These are phyloP conservation scores for Heimioporus retisporus DNA, from an alignment of 1,284 basidiomycete genomes.

Conservation along the genomic window DNA sequence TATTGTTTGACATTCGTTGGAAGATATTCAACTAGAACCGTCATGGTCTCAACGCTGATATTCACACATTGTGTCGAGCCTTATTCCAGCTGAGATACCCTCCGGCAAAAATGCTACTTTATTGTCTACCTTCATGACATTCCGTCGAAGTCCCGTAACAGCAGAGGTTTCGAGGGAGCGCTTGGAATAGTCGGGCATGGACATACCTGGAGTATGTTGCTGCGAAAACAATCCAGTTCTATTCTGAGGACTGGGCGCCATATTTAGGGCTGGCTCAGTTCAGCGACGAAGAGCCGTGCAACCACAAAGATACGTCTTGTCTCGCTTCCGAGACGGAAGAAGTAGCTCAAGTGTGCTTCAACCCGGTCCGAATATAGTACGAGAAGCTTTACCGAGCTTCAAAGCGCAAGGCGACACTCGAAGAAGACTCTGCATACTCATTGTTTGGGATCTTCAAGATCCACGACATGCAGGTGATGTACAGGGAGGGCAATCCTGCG, in stretches of 20 bases:
- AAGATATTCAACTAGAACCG: constrained; percentile 21
- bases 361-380: neutral
- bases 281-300: too few species aligned
- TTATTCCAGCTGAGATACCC: constrained; percentile 6
- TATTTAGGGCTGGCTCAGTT: constrained; percentile 4
- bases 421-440: constrained; percentile 24
- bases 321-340: too few species aligned
- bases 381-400: constrained; percentile 22
- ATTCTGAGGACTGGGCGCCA: constrained; percentile 13
- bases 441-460: constrained; percentile 26
- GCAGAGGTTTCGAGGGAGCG: too few species aligned
- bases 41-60: constrained; percentile 2
- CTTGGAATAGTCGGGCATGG: constrained; percentile 24
- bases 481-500: constrained; percentile 17
- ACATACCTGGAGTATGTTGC: constrained; percentile 29
- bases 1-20: neutral
- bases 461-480: constrained; percentile 15
- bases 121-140: constrained; percentile 15
- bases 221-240: constrained; percentile 21
- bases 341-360: neutral
- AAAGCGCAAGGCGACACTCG: constrained; percentile 18
- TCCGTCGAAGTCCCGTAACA: too few species aligned
- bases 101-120: neutral
- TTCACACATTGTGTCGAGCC: constrained; percentile 16
- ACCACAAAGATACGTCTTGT: too few species aligned